These are phyloP conservation scores for Capsella rubella DNA, from an alignment of 441 rosid genomes.

Conservation along the genomic window DNA sequence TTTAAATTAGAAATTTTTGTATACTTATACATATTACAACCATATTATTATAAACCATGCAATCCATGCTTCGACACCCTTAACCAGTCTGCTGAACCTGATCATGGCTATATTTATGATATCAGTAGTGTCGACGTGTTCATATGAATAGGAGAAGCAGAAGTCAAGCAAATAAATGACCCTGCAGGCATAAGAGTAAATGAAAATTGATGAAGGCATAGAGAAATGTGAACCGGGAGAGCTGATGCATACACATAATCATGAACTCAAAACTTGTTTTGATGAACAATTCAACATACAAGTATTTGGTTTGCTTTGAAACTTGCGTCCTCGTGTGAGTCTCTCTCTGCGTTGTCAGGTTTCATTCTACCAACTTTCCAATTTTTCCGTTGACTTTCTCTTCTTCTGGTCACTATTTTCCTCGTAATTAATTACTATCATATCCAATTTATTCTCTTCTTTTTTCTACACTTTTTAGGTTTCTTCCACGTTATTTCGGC, in stretches of 20 bases:
- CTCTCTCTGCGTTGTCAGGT: slow-evolving; percentile 9
- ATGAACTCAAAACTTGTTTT: slow-evolving; percentile 9
- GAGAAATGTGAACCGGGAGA: slow-evolving; percentile 28
- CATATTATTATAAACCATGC: not conserved
- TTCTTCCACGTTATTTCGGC: slow-evolving; percentile 3
- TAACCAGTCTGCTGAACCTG: not conserved
- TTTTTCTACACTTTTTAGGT: slow-evolving; percentile 8
- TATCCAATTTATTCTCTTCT: not conserved
- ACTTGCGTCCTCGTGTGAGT: slow-evolving; percentile 1
- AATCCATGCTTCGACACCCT: not conserved
- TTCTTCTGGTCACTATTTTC: not conserved
- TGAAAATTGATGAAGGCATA: slow-evolving; percentile 31
- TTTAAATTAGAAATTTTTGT: too few species aligned
- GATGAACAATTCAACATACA: slow-evolving; percentile 14
- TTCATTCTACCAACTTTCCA: not conserved
- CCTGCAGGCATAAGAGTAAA: slow-evolving; percentile 22
- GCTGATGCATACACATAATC: not conserved
- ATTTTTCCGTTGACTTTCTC: slow-evolving; percentile 2
- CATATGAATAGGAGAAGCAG: not conserved
- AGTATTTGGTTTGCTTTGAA: not conserved
- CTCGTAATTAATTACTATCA: slow-evolving; percentile 7
- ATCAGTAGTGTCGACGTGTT: not conserved
- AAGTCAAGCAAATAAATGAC: slow-evolving; percentile 35
- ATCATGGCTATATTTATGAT: slow-evolving; percentile 5
- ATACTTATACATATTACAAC: not conserved